Conservation (phyloP, 106 monocot species). For the Dendrobium officinale region DNA sequence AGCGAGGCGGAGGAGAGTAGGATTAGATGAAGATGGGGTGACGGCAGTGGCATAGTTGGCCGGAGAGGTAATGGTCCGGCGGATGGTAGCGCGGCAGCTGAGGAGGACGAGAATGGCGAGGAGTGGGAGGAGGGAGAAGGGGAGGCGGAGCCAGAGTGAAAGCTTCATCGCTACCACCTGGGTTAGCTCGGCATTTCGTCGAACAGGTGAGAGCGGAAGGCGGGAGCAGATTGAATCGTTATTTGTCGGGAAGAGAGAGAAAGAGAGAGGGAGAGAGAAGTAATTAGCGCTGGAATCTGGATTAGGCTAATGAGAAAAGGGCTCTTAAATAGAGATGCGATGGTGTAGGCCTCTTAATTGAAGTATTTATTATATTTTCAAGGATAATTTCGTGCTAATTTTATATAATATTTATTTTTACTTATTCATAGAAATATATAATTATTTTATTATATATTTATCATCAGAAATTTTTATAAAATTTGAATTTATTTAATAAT, state of each 20-base stretch:
- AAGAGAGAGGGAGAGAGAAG: no score
- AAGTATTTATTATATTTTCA: no score
- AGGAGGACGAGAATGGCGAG: slow-evolving; percentile 32
- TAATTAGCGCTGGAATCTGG: not conserved
- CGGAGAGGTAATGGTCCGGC: not conserved
- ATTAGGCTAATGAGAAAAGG: not conserved
- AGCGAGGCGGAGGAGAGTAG: slow-evolving; percentile 33
- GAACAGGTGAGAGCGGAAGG: not conserved
- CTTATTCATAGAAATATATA: no score
- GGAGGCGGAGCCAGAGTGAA: slow-evolving; percentile 9
- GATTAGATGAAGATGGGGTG: slow-evolving; percentile 8
- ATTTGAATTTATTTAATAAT: no score
- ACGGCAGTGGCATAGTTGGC: not conserved
- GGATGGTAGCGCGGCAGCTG: slow-evolving; percentile 26
- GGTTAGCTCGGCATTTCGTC: not conserved
- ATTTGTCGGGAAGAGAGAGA: not conserved
- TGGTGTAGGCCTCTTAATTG: no score
- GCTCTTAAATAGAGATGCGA: not conserved
- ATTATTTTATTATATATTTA: no score
- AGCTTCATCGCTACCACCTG: slow-evolving; percentile 13
- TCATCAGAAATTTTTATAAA: no score
- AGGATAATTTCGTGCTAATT: no score
- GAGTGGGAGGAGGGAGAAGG: slow-evolving; percentile 31
- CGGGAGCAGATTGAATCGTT: not conserved
- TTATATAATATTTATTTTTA: no score